Base-by-base conservation (phyloP, 208 protist species). In the Novymonas esmeraldas region DNA sequence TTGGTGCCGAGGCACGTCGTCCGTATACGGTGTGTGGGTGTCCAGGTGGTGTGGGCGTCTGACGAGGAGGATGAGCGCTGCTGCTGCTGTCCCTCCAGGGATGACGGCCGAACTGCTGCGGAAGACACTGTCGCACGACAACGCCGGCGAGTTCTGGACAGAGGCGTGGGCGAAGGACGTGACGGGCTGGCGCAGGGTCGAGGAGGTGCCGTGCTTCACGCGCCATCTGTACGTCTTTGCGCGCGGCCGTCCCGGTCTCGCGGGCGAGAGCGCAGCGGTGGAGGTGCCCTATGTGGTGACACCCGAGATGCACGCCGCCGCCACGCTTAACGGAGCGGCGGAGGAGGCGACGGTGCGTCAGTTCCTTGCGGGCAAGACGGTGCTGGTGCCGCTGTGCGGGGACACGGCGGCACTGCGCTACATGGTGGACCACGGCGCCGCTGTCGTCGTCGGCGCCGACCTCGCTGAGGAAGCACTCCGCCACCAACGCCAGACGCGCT, bases 331-430 rank as follows among this genome's bases (percentile, higher is more conserved):
- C 56, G 74, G 72, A 16, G 6, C 62, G 9, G 50, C 69, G 24
- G 69, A 78, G 70, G 67, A 85, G 48, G 45, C 26, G n/a, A 56
- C 72, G 14, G 82, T 91, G 48, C 24, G 46, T 24, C 29, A 6
- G 2, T 83, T 79, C 54, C 42, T 91, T 10, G 28, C 28, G 20
- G 73, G 71, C 6, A 85, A 86, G 62, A 70, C 63, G 0, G 76
- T 86, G 20, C 68, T 82, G 10, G 82, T 92, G 14, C 81, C 82
- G 6, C 72, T 92, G 18, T 88, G 85, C 52, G 81, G 85, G 0
- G 85, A 86, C 51, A 82, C 85, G 0, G 46, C 68, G 6, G 79
- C 64, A 3, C 18, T 92, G 51, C 58, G 74, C 13, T 88, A 85
- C 72, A 64, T 88, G 26, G 67, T 66, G 5, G 56, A 71, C 14